These are phyloP conservation scores for Alternaria conjuncta DNA, from an alignment of 2,329 filamentous ascomycete species.

Conservation along the genomic window DNA sequence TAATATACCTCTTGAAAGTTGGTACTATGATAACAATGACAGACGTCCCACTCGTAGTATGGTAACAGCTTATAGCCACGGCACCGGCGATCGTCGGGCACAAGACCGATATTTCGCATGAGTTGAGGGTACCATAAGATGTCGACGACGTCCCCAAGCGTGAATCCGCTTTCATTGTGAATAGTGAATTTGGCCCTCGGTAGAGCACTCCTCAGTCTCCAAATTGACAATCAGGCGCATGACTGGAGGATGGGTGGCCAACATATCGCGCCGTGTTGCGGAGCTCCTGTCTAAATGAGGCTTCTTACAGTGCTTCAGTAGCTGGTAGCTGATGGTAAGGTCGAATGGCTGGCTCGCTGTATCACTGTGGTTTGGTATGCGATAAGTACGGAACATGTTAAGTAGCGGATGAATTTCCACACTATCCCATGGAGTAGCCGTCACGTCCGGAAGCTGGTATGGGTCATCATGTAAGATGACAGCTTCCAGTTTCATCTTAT, in stretches of 20 bases:
- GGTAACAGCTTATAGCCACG: neutral
- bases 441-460: neutral
- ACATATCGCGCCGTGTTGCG: neutral
- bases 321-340: neutral
- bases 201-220: neutral
- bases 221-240: neutral
- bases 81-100: neutral
- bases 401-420: neutral
- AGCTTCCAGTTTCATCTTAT: neutral
- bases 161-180: neutral
- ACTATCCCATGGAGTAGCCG: neutral
- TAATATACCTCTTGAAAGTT: neutral
- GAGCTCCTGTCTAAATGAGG: neutral
- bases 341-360: neutral
- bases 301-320: neutral
- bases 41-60: neutral
- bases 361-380: accelerated
- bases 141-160: neutral
- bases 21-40: neutral
- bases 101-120: neutral
- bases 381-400: neutral
- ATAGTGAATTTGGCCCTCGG: neutral
- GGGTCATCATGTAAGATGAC: neutral
- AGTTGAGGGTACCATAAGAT: neutral
- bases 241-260: neutral